A percentile compares a stretch with the other conserved stretches of the same genome.
Evolutionary conservation across 106 monocot species (phyloP).

Genomic region (Apostasia ramifera): DNA sequence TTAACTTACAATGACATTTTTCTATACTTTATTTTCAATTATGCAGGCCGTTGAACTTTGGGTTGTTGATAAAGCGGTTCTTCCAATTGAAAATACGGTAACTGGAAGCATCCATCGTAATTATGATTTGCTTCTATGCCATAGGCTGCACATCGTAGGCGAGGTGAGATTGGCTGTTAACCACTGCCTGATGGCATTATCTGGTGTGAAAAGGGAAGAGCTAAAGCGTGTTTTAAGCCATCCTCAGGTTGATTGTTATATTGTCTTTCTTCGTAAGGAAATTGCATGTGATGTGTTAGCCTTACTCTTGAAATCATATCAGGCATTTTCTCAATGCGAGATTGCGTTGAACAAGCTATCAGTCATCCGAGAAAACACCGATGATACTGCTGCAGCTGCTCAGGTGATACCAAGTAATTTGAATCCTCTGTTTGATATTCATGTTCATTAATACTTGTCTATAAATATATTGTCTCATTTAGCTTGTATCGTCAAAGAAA

Average conservation of each 20-base stretch:
- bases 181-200: conserved; percentile 61
- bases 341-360: conserved; percentile 27
- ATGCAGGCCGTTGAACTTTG: conserved; percentile 73
- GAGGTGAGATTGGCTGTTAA: conserved; percentile 61
- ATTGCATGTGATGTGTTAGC: neutral
- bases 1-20: neutral
- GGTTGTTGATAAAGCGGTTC: conserved; percentile 73
- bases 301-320: neutral
- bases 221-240: conserved; percentile 71
- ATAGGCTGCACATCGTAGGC: conserved; percentile 68
- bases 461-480: neutral
- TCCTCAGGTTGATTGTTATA: conserved; percentile 34
- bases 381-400: conserved; percentile 74
- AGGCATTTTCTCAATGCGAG: conserved; percentile 77
- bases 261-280: neutral
- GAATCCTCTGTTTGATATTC: neutral
- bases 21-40: neutral
- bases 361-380: conserved; percentile 43
- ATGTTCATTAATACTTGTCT: neutral
- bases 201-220: conserved; percentile 49
- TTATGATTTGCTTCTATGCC: conserved; percentile 64
- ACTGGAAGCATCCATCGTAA: conserved; percentile 68
- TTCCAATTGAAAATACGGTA: conserved; percentile 77
- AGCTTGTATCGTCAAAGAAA: conserved; percentile 45
- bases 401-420: conserved; percentile 24